phyloP scores from a whole-genome alignment of 805 yeast species.

The Spathaspora sp. region DNA sequence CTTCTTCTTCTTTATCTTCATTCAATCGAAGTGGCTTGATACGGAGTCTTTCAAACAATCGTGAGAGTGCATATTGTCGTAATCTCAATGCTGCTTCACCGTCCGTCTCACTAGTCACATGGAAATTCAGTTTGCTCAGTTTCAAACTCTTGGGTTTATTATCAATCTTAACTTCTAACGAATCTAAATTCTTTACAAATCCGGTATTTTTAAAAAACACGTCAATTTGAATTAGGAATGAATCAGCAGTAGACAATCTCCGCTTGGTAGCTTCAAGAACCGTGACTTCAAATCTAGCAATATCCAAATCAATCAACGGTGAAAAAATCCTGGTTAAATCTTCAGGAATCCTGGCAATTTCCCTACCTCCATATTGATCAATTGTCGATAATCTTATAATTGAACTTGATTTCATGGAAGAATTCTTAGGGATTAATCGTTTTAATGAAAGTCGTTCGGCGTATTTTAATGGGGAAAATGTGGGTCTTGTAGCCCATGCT shows the following conservation, averaged over 20 bases:
- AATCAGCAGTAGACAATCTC: conserved; percentile 69
- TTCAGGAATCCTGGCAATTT: conserved; percentile 75
- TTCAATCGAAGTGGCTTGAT: conserved; percentile 20
- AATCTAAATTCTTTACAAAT: conserved; percentile 18
- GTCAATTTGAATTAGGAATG: conserved; percentile 66
- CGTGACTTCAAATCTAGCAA: conserved; percentile 53
- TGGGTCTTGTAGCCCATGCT: conserved; percentile 74
- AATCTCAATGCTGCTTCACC: conserved; percentile 49
- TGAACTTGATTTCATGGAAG: conserved; percentile 23
- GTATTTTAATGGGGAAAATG: conserved; percentile 42
- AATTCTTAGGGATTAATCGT: conserved; percentile 25
- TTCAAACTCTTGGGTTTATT: not conserved
- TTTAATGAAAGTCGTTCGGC: conserved; percentile 41
- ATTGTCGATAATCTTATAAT: conserved; percentile 31
- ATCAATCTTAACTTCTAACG: conserved; percentile 1
- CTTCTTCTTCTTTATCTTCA: conserved; percentile 9
- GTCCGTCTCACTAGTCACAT: conserved; percentile 44
- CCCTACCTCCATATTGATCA: conserved; percentile 37
- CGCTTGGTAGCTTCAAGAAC: conserved; percentile 54
- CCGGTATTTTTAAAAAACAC: conserved; percentile 49
- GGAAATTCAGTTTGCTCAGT: conserved; percentile 12
- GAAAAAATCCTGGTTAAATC: conserved; percentile 62
- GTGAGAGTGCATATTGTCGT: conserved; percentile 52
- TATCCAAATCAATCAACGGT: conserved; percentile 56
- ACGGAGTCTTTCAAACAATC: conserved; percentile 52